Percentiles rank a stretch among this genome's conserved stretches.
Conservation (phyloP, 345 rosid genomes). For the Nephelium lappaceum region DNA sequence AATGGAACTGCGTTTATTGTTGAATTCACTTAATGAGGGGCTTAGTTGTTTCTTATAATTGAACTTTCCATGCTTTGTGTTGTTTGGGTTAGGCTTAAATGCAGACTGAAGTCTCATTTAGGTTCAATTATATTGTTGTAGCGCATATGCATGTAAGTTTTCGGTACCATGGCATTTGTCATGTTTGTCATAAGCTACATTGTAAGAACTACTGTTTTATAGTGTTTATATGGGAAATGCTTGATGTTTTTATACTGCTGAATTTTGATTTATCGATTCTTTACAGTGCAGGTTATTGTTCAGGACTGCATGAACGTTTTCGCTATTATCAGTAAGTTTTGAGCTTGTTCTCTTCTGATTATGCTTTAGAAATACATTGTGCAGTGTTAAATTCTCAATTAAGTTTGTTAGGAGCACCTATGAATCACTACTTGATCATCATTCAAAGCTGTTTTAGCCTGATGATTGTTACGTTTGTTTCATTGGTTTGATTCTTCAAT, state of each 20-base stretch:
- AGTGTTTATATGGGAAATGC: background rate
- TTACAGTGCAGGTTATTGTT: conserved; percentile 18
- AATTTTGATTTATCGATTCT: background rate
- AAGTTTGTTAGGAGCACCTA: background rate
- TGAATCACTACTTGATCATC: background rate
- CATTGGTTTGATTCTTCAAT: background rate
- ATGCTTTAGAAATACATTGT: background rate
- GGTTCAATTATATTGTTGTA: background rate
- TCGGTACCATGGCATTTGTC: background rate
- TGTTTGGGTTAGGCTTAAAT: background rate
- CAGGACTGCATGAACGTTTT: background rate
- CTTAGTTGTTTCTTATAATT: background rate
- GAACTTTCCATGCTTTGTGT: background rate
- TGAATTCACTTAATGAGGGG: background rate
- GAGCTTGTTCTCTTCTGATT: background rate
- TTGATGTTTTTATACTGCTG: background rate
- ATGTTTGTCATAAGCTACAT: background rate
- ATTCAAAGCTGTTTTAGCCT: background rate
- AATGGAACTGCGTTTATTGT: background rate
- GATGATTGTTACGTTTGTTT: background rate
- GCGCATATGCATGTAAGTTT: background rate
- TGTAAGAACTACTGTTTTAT: background rate
- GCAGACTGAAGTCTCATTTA: background rate
- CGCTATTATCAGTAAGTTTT: conserved; percentile 35
- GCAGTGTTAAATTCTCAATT: conserved; percentile 3